Base-by-base conservation (phyloP, 352 stramenopile species). In the Phytophthora parvispora region DNA sequence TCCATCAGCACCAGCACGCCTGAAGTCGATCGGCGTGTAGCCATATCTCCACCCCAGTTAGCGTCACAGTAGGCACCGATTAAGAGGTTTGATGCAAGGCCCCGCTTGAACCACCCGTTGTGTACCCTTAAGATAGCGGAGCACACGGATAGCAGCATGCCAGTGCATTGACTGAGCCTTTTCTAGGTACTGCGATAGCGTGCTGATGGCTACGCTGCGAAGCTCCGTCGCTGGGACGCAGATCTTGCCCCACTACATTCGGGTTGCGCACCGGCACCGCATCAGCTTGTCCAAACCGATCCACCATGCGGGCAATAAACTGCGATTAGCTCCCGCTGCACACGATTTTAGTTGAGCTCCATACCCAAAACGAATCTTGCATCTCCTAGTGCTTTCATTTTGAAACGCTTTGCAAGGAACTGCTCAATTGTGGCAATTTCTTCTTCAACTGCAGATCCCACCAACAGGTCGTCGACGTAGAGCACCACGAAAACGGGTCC, bases 61-160 rank as follows among this genome's bases (percentile, higher is more conserved):
- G 66, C 71, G 27, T 75, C 65, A 20, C 57, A 29, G 27, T 65
- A 78, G 16, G 47, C 49, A 2, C 10, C 16, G 2, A 71, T 25
- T 2, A n/a, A 12, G 8, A 38, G n/a, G n/a, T n/a, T n/a, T n/a
- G n/a, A n/a, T n/a, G n/a, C n/a, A n/a, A n/a, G n/a, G n/a, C 45
- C n/a, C 12, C 24, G 63, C 52, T 47, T 69, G 36, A 71, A 65
- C n/a, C n/a, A n/a, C n/a, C n/a, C n/a, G n/a, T n/a, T n/a, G n/a
- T 15, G 61, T 62, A 1, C 54, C 47, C 12, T 71, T 76, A 1
- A 76, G 22, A n/a, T 75, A 74, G 4, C 54, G 52, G 0, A 75
- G 48, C 5, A 72, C 62, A 6, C 47, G 53, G 15, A 76, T 49
- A 4, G 62, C 56, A 48, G 54, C 62, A 15, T 29, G n/a, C 68